Conservation (phyloP, 257 asterid genomes). For the Asclepias syriaca region DNA sequence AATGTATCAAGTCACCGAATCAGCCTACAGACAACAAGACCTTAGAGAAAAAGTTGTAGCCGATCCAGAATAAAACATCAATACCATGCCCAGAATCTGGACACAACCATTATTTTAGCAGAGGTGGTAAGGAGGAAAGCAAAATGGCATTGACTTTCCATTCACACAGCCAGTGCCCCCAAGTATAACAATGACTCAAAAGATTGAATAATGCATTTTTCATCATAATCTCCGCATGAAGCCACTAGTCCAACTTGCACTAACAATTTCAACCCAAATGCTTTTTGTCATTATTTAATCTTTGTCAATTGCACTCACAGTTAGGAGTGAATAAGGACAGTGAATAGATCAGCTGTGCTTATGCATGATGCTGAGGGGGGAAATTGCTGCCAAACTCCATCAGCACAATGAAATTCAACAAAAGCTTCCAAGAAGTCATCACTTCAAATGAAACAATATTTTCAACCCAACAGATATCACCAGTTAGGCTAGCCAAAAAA, state of each 20-base stretch:
- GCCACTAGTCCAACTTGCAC: neutral
- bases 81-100: conserved; percentile 4
- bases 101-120: neutral
- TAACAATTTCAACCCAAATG: neutral
- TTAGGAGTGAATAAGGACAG: neutral
- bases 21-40: neutral
- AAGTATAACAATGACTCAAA: neutral
- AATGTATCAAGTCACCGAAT: neutral
- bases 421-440: conserved; percentile 19
- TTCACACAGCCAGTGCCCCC: neutral
- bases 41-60: neutral
- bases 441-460: conserved; percentile 19
- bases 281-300: neutral
- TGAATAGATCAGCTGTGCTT: neutral
- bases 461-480: conserved; percentile 15
- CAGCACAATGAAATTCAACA: neutral
- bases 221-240: neutral
- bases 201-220: neutral
- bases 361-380: neutral
- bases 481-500: neutral
- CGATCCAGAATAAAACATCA: conserved; percentile 11
- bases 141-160: neutral
- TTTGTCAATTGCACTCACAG: neutral
- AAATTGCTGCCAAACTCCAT: conserved; percentile 1
- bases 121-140: neutral